phyloP scores from a whole-genome alignment of 1,284 basidiomycete genomes.

The Coniophora puteana region DNA sequence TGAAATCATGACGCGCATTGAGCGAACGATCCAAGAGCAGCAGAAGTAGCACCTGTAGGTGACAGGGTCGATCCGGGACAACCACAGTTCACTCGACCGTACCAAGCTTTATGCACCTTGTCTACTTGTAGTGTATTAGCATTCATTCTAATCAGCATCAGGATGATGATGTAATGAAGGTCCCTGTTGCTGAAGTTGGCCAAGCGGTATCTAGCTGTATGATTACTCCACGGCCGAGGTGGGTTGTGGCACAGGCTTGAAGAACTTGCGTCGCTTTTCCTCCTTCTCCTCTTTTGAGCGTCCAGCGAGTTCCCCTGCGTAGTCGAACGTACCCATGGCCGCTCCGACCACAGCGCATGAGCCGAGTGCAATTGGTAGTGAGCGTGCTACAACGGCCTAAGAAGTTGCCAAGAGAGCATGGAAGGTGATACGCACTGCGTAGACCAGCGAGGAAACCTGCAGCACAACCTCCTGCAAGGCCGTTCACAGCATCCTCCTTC shows the following conservation, averaged over 20 bases:
- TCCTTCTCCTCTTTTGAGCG: slow-evolving; percentile 40
- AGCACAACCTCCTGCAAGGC: slow-evolving; percentile 87
- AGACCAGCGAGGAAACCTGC: slow-evolving; percentile 90
- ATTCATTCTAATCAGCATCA: slow-evolving; percentile 1
- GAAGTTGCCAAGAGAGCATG: slow-evolving; percentile 8
- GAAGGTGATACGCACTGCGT: slow-evolving; percentile 47
- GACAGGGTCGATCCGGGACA: background rate
- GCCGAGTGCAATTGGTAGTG: slow-evolving; percentile 80
- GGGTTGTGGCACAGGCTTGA: slow-evolving; percentile 51
- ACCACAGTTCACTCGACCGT: too few relatives aligned
- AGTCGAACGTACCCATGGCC: slow-evolving; percentile 82
- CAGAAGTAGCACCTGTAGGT: background rate
- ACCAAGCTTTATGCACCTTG: too few relatives aligned
- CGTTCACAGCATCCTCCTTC: slow-evolving; percentile 82
- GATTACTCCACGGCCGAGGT: background rate
- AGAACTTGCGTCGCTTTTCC: slow-evolving; percentile 67
- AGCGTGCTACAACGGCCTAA: slow-evolving; percentile 65
- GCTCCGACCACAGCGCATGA: slow-evolving; percentile 81
- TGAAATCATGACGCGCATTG: slow-evolving; percentile 34
- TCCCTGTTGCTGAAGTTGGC: slow-evolving; percentile 9
- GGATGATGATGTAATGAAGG: too few relatives aligned
- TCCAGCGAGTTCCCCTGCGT: slow-evolving; percentile 65
- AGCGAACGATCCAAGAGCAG: slow-evolving; percentile 15
- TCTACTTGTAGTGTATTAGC: too few relatives aligned
- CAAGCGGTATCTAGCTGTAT: slow-evolving; percentile 5